phyloP scores from a whole-genome alignment of 192 early-diverging fungal species.

The Anaeromyces robustus region DNA sequence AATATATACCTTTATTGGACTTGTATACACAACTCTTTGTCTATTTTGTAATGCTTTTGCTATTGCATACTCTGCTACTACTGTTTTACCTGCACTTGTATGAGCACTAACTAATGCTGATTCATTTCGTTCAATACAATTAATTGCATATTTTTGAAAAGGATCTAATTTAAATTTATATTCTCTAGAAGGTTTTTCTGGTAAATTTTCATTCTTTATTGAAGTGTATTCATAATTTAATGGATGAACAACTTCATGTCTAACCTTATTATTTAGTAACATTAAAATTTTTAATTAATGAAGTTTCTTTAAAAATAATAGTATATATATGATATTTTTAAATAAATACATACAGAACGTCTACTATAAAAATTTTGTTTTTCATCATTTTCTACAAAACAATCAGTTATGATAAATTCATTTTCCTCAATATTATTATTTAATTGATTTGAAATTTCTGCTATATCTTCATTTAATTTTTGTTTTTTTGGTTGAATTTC shows the following conservation, averaged over 20 bases:
- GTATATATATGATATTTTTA: no score
- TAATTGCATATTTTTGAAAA: slow-evolving; percentile 81
- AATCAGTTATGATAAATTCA: no score
- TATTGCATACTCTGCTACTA: slow-evolving; percentile 96
- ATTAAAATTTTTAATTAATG: no score
- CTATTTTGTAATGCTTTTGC: slow-evolving; percentile 70
- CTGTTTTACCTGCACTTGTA: slow-evolving; percentile 94
- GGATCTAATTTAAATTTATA: slow-evolving; percentile 90
- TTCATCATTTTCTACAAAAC: no score
- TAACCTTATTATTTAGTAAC: slow-evolving; percentile 27
- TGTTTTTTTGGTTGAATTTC: no score
- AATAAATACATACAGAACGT: no score
- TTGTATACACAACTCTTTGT: slow-evolving; percentile 92
- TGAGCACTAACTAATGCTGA: slow-evolving; percentile 89
- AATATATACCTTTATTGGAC: slow-evolving; percentile 71
- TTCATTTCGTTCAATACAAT: slow-evolving; percentile 78
- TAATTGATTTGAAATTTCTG: no score
- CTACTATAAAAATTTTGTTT: no score
- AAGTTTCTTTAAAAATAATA: no score
- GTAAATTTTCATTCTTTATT: slow-evolving; percentile 65
- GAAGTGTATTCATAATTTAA: slow-evolving; percentile 70
- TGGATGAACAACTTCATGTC: slow-evolving; percentile 88
- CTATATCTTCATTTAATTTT: no score
- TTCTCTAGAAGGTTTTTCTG: slow-evolving; percentile 58
- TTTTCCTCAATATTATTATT: no score